Conservation (phyloP, 148 eudicot species). For the Silene latifolia region DNA sequence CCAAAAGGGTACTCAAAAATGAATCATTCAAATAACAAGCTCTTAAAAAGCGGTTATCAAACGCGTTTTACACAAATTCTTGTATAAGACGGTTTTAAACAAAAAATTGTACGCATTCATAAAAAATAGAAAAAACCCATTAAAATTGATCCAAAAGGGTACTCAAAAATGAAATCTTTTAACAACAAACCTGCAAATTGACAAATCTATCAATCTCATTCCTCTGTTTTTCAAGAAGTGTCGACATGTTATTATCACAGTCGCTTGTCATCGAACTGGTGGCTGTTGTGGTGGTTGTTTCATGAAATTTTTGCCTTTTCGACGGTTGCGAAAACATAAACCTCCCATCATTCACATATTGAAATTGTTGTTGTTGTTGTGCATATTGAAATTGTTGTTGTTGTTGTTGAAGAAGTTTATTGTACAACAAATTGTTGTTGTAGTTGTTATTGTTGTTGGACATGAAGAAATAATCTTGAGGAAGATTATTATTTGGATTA, state of each 20-base stretch:
- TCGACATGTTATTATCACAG: constrained; percentile 15
- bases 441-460: neutral
- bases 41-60: too few relatives aligned
- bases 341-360: neutral
- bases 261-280: constrained; percentile 23
- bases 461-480: constrained; percentile 25
- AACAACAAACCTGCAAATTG: constrained; percentile 49
- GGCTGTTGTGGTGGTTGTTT: neutral
- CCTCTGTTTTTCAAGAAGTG: constrained; percentile 45
- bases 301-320: constrained; percentile 15
- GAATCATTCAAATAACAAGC: neutral
- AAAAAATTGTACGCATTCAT: too few relatives aligned
- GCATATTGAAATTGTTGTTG: constrained; percentile 16
- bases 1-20: too few relatives aligned
- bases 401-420: constrained; percentile 6
- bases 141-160: constrained; percentile 3
- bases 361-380: constrained; percentile 20
- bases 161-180: neutral
- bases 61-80: neutral
- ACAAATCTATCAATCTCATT: constrained; percentile 50
- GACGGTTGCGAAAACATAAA: constrained; percentile 18
- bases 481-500: constrained; percentile 33
- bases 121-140: constrained; percentile 9
- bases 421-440: constrained; percentile 6
- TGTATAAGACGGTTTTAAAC: too few relatives aligned